Conservation (phyloP, 2,329 filamentous ascomycete species). For the Aciculosporium take region DNA sequence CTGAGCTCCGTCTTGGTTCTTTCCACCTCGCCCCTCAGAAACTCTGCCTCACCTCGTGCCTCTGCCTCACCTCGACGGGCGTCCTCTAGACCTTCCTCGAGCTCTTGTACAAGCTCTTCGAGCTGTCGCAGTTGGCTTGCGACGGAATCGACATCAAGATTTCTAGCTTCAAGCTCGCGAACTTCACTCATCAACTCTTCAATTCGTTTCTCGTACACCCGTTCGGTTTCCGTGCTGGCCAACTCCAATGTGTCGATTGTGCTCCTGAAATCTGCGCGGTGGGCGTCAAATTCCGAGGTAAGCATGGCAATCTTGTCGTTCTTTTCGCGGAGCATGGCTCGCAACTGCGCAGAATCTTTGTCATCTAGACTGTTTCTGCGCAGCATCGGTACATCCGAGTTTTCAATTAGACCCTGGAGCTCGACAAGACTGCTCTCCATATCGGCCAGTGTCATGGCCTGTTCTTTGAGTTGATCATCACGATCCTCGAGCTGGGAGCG, state of each 20-base stretch:
- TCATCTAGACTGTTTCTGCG: constrained; percentile 43
- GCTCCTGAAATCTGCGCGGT: constrained; percentile 88
- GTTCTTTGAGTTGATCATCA: constrained; percentile 77
- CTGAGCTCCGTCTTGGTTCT: constrained; percentile 76
- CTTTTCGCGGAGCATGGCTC: constrained; percentile 78
- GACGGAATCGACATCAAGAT: constrained; percentile 82
- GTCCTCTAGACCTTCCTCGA: constrained; percentile 93
- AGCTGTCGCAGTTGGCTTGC: constrained; percentile 86
- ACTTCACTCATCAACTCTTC: constrained; percentile 74
- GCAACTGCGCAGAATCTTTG: constrained; percentile 61
- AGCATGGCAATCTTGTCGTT: constrained; percentile 92
- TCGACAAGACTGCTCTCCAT: constrained; percentile 86
- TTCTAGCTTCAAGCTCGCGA: constrained; percentile 65
- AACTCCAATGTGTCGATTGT: constrained; percentile 94
- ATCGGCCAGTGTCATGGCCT: constrained; percentile 66
- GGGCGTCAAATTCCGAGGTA: constrained; percentile 86
- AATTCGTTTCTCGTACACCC: constrained; percentile 89
- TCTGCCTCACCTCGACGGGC: constrained; percentile 88
- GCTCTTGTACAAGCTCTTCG: constrained; percentile 88
- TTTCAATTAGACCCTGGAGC: constrained; percentile 54
- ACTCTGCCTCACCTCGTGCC: constrained; percentile 89
- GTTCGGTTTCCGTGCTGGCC: constrained; percentile 86
- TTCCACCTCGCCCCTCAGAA: constrained; percentile 87
- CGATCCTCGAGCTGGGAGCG: constrained; percentile 65
- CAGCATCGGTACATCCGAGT: constrained; percentile 27